Percentiles rank a stretch among this genome's conserved stretches.
Conservation (phyloP, 805 yeast species). For the Phaffomyces opuntiae region DNA sequence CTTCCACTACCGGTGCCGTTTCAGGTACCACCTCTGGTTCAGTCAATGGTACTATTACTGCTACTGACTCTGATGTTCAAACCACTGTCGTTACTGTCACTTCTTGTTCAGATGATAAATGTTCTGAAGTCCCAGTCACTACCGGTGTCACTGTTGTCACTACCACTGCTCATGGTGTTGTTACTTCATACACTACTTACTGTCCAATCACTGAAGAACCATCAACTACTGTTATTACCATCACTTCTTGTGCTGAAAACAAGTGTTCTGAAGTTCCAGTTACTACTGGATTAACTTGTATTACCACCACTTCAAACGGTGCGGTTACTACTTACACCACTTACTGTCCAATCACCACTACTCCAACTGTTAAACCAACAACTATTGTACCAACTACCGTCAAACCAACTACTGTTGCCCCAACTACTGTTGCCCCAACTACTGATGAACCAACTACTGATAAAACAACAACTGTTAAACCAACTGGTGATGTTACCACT, state of each 20-base stretch:
- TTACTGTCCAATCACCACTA: constrained; percentile 10
- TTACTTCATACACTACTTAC: constrained; percentile 6
- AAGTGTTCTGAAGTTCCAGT: constrained; percentile 23
- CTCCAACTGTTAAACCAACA: neutral
- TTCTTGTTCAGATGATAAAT: neutral
- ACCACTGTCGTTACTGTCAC: neutral
- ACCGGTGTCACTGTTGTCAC: constrained; percentile 21
- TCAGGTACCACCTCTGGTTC: neutral
- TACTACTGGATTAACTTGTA: constrained; percentile 18
- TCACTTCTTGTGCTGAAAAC: constrained; percentile 24
- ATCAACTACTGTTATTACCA: constrained; percentile 9
- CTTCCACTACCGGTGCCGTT: neutral
- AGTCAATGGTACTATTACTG: neutral
- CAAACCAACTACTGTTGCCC: neutral
- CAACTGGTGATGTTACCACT: neutral
- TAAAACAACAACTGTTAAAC: neutral
- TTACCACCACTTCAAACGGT: constrained; percentile 25
- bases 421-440: neutral
- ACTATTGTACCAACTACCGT: neutral
- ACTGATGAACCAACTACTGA: neutral
- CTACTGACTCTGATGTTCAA: neutral
- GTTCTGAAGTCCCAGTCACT: neutral
- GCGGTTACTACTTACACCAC: constrained; percentile 24
- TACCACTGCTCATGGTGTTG: constrained; percentile 11
- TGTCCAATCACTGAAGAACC: constrained; percentile 2